These are phyloP conservation scores for Chiua sp. DNA, from an alignment of 1,284 basidiomycete species.

Conservation along the genomic window DNA sequence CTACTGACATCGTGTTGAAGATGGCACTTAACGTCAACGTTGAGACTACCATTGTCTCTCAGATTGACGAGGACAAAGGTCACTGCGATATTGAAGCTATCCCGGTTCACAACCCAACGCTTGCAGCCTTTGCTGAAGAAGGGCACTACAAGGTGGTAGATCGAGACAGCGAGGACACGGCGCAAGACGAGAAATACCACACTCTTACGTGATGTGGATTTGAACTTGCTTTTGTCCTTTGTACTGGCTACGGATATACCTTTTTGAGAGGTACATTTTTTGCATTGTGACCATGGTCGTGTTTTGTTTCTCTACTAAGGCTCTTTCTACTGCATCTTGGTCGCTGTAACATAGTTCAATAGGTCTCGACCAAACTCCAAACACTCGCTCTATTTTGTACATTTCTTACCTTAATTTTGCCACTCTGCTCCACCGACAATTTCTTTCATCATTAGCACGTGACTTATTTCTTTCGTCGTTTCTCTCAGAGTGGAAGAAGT, in stretches of 20 bases:
- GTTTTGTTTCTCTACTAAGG: not conserved
- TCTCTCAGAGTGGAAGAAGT: not conserved
- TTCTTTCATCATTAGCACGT: not conserved
- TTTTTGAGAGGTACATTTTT: not conserved
- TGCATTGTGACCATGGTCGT: not conserved
- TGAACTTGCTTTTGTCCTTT: not conserved
- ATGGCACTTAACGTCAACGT: slow-evolving; percentile 40
- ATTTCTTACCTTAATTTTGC: not conserved
- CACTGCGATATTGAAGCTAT: slow-evolving; percentile 27
- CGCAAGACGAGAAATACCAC: slow-evolving; percentile 25
- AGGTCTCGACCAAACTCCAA: not conserved
- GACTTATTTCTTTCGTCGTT: not conserved
- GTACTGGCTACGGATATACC: slow-evolving; percentile 15
- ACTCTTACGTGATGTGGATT: slow-evolving; percentile 18
- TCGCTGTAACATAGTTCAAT: slow-evolving; percentile 10
- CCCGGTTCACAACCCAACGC: slow-evolving; percentile 15
- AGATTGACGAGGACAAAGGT: slow-evolving; percentile 34
- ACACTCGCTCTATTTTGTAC: not conserved
- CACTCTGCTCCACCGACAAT: not conserved
- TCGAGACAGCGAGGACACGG: slow-evolving; percentile 28
- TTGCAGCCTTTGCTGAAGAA: slow-evolving; percentile 27
- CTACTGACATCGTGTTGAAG: not conserved
- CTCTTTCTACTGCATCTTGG: slow-evolving; percentile 1
- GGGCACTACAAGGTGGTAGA: slow-evolving; percentile 23
- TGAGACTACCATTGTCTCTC: slow-evolving; percentile 39